phyloP scores from a whole-genome alignment of 306 rosid genomes.

The Quercus wislizeni region DNA sequence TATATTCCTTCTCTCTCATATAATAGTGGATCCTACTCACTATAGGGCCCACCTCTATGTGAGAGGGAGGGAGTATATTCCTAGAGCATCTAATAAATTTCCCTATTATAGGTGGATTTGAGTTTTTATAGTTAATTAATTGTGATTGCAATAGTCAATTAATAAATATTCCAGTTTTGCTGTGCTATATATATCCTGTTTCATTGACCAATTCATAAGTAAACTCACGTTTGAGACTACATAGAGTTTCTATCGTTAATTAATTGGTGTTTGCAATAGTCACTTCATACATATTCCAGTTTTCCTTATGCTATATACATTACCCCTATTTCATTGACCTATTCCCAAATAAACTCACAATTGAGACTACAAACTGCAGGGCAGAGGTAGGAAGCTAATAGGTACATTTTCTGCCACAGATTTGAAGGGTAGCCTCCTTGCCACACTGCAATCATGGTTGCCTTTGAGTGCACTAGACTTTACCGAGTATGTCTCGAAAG shows the following conservation, averaged over 20 bases:
- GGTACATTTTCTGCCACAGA: constrained; percentile 86
- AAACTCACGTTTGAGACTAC: not conserved
- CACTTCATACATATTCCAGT: not conserved
- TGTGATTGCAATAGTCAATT: not conserved
- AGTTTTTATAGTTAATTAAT: not conserved
- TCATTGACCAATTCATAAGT: not conserved
- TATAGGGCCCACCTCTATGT: accelerated
- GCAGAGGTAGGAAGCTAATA: constrained; percentile 51
- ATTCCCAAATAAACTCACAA: not conserved
- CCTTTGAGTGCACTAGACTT: constrained; percentile 55
- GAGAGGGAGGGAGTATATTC: too few species aligned
- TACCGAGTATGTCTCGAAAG: constrained; percentile 40
- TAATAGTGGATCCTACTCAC: accelerated
- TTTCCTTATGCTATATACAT: not conserved
- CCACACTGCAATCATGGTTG: constrained; percentile 72
- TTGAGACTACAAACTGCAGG: constrained; percentile 39
- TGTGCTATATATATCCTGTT: not conserved
- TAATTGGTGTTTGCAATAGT: not conserved
- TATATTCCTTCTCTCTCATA: accelerated
- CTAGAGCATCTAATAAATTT: too few species aligned
- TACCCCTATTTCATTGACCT: not conserved
- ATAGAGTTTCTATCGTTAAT: not conserved
- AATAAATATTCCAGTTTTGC: not conserved
- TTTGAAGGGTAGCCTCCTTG: constrained; percentile 60
- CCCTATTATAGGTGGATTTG: not conserved